phyloP scores from a whole-genome alignment of 106 monocot species.

The Agapanthus africanus region DNA sequence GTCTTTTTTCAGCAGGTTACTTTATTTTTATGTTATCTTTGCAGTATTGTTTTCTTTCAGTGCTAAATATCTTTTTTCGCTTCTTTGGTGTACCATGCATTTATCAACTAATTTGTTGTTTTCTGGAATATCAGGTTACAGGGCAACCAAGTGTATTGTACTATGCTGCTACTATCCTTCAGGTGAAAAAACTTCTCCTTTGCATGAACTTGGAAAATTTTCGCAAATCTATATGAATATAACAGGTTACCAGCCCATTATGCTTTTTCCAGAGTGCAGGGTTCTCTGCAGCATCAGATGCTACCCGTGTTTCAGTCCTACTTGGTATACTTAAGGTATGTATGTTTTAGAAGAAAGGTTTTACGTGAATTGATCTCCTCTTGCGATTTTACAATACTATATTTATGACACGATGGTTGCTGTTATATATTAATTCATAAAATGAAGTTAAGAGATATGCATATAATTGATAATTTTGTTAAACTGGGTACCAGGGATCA shows the following conservation, averaged over 20 bases:
- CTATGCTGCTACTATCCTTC: slow-evolving; percentile 94
- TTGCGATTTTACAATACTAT: neutral
- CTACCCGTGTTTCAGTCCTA: slow-evolving; percentile 84
- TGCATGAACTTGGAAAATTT: neutral
- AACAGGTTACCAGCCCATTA: neutral
- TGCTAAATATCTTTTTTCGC: neutral
- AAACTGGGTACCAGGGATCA: neutral
- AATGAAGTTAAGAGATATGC: neutral
- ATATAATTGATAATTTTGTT: neutral
- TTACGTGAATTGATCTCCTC: neutral
- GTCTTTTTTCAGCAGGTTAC: slow-evolving; percentile 96
- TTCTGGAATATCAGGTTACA: slow-evolving; percentile 47
- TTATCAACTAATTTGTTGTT: slow-evolving; percentile 11
- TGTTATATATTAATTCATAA: neutral
- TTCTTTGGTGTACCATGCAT: too few relatives aligned
- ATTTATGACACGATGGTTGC: neutral
- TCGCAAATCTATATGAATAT: neutral
- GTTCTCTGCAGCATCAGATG: slow-evolving; percentile 93
- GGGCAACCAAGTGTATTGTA: slow-evolving; percentile 97
- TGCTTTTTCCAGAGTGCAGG: slow-evolving; percentile 64
- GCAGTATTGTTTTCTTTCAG: too few relatives aligned
- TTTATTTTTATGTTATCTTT: too few relatives aligned
- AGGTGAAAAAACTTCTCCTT: slow-evolving; percentile 33
- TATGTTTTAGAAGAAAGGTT: neutral
- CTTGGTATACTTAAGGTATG: slow-evolving; percentile 80